Evolutionary conservation across 306 rosid species (phyloP).

Genomic region (Cyclanthera cordifolia): DNA sequence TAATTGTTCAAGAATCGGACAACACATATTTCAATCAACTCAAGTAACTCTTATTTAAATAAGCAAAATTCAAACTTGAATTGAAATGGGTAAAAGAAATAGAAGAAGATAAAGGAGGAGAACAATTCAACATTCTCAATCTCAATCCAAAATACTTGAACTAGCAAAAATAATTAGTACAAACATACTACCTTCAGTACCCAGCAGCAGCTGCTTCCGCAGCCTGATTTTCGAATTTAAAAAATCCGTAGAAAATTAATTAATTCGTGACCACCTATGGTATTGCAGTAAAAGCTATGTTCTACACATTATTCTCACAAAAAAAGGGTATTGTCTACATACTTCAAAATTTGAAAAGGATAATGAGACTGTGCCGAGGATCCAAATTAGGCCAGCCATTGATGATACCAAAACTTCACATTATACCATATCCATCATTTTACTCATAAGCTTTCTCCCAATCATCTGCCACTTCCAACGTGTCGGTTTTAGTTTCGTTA

Average conservation of each 20-base stretch:
- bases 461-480: slow-evolving; percentile 65
- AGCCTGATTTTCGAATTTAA: no score
- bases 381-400: not conserved
- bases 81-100: not conserved
- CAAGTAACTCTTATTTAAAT: no score
- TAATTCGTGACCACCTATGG: no score
- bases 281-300: no score
- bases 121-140: not conserved
- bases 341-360: not conserved
- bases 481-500: slow-evolving; percentile 22
- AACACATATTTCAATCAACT: no score
- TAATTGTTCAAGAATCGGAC: no score
- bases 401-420: no score
- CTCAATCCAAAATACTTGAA: not conserved
- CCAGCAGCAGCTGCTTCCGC: no score
- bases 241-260: no score
- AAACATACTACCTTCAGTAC: not conserved
- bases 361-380: not conserved
- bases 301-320: no score
- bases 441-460: slow-evolving; percentile 75
- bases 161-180: not conserved
- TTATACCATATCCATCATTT: not conserved
- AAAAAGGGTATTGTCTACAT: no score
- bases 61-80: no score
- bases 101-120: not conserved